Conservation (phyloP, 2,329 filamentous ascomycete genomes). For the Diaporthe amygdali region DNA sequence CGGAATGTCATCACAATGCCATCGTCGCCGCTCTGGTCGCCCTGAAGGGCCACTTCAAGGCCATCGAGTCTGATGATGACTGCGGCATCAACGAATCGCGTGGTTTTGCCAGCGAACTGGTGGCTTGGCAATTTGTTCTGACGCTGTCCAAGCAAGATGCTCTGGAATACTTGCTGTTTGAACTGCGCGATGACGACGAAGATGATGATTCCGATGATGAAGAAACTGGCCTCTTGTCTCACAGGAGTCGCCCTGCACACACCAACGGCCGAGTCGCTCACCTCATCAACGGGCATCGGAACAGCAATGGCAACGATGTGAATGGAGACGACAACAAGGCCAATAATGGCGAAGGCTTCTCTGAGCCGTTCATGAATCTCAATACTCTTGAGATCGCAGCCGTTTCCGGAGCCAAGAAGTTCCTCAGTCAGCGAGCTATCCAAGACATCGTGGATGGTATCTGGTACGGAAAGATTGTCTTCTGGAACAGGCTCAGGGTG, state of each 20-base stretch:
- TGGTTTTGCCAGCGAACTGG: slow-evolving; percentile 18
- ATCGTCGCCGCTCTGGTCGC: slow-evolving; percentile 15
- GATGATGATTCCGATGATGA: neutral
- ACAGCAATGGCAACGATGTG: neutral
- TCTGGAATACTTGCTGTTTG: slow-evolving; percentile 20
- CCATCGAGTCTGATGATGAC: slow-evolving; percentile 17
- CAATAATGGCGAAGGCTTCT: slow-evolving; percentile 15
- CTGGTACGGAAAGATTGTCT: slow-evolving; percentile 76
- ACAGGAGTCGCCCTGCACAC: neutral
- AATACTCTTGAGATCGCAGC: slow-evolving; percentile 64
- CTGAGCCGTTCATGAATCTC: slow-evolving; percentile 18
- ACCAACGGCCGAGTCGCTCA: neutral
- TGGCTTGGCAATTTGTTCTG: slow-evolving; percentile 21
- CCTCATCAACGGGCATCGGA: neutral
- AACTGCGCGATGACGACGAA: slow-evolving; percentile 10
- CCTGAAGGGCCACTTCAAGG: slow-evolving; percentile 19
- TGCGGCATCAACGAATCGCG: slow-evolving; percentile 18
- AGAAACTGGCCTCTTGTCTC: slow-evolving; percentile 12
- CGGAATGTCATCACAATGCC: slow-evolving; percentile 17
- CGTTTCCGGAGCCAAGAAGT: slow-evolving; percentile 73
- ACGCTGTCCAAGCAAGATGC: slow-evolving; percentile 18
- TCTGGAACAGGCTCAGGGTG: slow-evolving; percentile 72
- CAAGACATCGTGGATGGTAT: slow-evolving; percentile 75
- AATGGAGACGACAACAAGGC: neutral
- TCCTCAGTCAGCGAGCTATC: slow-evolving; percentile 72